phyloP scores from a whole-genome alignment of 1,284 basidiomycete genomes.

The Cryptococcus sp. region DNA sequence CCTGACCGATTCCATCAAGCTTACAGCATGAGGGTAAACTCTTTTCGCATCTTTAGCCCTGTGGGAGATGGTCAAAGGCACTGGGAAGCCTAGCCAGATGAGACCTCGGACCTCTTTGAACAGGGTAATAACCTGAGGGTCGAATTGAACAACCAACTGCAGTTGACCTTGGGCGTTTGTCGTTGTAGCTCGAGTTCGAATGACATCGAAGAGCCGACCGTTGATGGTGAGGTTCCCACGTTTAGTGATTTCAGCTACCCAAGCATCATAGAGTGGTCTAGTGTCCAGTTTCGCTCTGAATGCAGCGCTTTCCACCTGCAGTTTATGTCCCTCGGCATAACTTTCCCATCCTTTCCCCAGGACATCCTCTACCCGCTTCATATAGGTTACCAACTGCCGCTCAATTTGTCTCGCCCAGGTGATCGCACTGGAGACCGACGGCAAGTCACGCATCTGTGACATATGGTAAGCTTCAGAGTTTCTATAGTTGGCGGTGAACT shows the following conservation, averaged over 20 bases:
- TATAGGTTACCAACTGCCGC: slow-evolving; percentile 89
- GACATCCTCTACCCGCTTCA: slow-evolving; percentile 99
- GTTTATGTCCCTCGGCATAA: slow-evolving; percentile 97
- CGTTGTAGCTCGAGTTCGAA: slow-evolving; percentile 59
- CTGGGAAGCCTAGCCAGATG: slow-evolving; percentile 91
- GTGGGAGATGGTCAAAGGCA: slow-evolving; percentile 89
- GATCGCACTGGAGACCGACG: slow-evolving; percentile 94
- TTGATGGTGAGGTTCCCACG: slow-evolving; percentile 74
- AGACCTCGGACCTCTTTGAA: slow-evolving; percentile 98
- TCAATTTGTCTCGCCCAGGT: slow-evolving; percentile 99
- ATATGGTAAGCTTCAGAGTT: slow-evolving; percentile 95
- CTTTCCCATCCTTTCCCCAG: slow-evolving; percentile 97
- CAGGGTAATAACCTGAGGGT: slow-evolving; percentile 93
- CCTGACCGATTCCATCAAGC: slow-evolving; percentile 94
- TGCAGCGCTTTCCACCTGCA: slow-evolving; percentile 82
- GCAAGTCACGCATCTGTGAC: slow-evolving; percentile 95
- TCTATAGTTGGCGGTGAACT: slow-evolving; percentile 93
- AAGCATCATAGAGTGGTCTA: slow-evolving; percentile 87
- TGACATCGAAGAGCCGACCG: slow-evolving; percentile 94
- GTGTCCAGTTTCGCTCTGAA: slow-evolving; percentile 97
- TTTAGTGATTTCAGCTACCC: slow-evolving; percentile 90
- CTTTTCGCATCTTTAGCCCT: slow-evolving; percentile 97
- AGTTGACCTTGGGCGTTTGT: slow-evolving; percentile 61
- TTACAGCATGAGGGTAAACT: slow-evolving; percentile 96
- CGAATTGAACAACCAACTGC: slow-evolving; percentile 92